Base-by-base conservation (phyloP, 139 green algal genomes). In the Chlamydomonas incerta region DNA sequence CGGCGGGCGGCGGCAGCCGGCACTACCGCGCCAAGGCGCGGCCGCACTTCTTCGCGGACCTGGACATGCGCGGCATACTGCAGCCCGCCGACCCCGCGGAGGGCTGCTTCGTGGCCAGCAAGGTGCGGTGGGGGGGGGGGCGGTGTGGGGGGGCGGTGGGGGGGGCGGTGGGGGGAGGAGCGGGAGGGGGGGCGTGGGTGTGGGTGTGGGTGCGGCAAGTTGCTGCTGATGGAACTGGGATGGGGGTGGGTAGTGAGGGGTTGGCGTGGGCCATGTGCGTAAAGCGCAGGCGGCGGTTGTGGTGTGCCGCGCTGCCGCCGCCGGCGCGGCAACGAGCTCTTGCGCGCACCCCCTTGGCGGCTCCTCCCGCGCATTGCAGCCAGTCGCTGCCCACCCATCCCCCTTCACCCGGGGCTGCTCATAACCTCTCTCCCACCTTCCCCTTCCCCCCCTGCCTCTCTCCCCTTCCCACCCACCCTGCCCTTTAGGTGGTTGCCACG, bases 401-500 rank as follows among this genome's bases (percentile, higher is more conserved):
- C 10, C 41, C 34, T 37, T 9, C 10, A 17, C 34, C 6, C 68
- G n/a, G n/a, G n/a, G n/a, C n/a, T n/a, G n/a, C n/a, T n/a, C n/a
- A n/a, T n/a, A n/a, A 31, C 60, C 60, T 66, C 3, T 2, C 60
- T 24, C 60, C 60, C 24, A 15, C 55, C 18, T 24, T 60, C 55
- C 13, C 55, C 55, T 60, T 14, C 18, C 18, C 18, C 60, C 60
- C 60, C n/a, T 10, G 0, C 34, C 33, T 20, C n/a, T 4, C 52
- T 83, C 4, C 57, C 34, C 33, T 23, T 58, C 67, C 11, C 84
- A 5, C 57, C 85, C 68, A 47, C 62, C n/a, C n/a, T n/a, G n/a
- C n/a, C n/a, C 72, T 80, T 29, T 82, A 92, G 85, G 85, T 92
- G 21, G 85, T 90, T 52, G 81, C 85, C 41, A 92, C 88, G 23